Percentiles rank a stretch among this genome's conserved stretches.
These are phyloP conservation scores for Boletus sp. DNA, from an alignment of 768 basidiomycete genomes.

Conservation along the genomic window DNA sequence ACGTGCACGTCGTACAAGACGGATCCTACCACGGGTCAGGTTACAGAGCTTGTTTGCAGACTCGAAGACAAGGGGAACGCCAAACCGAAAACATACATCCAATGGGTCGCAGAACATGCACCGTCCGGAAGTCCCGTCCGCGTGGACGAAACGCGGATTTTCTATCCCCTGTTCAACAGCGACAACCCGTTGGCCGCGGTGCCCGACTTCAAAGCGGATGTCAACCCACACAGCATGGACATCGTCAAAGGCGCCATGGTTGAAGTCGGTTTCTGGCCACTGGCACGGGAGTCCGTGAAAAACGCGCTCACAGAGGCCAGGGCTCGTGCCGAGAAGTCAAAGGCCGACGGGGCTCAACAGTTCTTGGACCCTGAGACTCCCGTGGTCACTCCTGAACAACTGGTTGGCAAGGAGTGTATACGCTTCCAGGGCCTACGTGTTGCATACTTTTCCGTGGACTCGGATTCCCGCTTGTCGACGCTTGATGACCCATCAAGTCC, in stretches of 20 bases:
- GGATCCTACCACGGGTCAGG: slow-evolving; percentile 67
- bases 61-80: slow-evolving; percentile 70
- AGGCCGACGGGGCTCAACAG: slow-evolving; percentile 39
- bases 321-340: slow-evolving; percentile 59
- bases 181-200: slow-evolving; percentile 73
- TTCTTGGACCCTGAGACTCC: slow-evolving; percentile 56
- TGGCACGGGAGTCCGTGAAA: slow-evolving; percentile 65
- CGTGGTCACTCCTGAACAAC: slow-evolving; percentile 66
- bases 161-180: slow-evolving; percentile 92
- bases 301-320: slow-evolving; percentile 68
- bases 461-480: slow-evolving; percentile 69
- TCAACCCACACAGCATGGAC: slow-evolving; percentile 80
- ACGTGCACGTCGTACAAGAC: slow-evolving; percentile 89
- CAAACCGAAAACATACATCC: slow-evolving; percentile 93
- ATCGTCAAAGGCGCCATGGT: slow-evolving; percentile 78
- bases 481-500: slow-evolving; percentile 51
- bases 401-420: slow-evolving; percentile 88
- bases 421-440: slow-evolving; percentile 96
- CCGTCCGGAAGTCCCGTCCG: slow-evolving; percentile 77
- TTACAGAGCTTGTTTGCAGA: slow-evolving; percentile 75
- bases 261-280: slow-evolving; percentile 85
- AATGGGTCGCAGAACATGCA: slow-evolving; percentile 91
- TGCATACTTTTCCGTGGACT: slow-evolving; percentile 93
- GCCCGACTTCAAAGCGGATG: slow-evolving; percentile 79
- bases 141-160: slow-evolving; percentile 88